phyloP scores from a whole-genome alignment of 495 filamentous ascomycete genomes.

The Pyrenula massariospora region DNA sequence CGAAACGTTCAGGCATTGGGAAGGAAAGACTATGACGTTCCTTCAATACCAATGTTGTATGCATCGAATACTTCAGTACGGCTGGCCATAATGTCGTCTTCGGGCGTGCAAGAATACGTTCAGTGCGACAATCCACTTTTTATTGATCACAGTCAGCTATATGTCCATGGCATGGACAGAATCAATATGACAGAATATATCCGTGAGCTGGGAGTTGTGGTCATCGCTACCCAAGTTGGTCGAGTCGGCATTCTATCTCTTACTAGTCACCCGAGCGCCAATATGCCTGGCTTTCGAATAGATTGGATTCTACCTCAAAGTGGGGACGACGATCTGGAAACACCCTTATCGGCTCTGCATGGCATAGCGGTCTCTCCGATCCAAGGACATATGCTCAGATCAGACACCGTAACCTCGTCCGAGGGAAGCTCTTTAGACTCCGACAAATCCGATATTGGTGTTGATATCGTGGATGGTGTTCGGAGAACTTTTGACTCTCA shows the following conservation, averaged over 20 bases:
- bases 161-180: slow-evolving; percentile 31
- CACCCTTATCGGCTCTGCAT: slow-evolving; percentile 34
- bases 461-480: slow-evolving; percentile 1
- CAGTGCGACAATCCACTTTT: background rate
- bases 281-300: slow-evolving; percentile 33
- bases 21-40: no score
- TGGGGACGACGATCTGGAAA: slow-evolving; percentile 29
- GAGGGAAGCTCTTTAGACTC: background rate
- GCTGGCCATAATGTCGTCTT: background rate
- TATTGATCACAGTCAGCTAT: background rate
- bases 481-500: no score
- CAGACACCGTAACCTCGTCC: background rate
- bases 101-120: background rate
- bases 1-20: background rate
- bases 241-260: slow-evolving; percentile 63
- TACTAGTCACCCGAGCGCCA: slow-evolving; percentile 33
- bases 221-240: slow-evolving; percentile 63
- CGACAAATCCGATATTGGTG: slow-evolving; percentile 1
- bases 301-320: slow-evolving; percentile 42
- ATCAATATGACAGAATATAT: slow-evolving; percentile 68
- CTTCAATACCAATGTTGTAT: background rate
- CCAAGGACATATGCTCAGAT: slow-evolving; percentile 31
- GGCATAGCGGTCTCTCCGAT: slow-evolving; percentile 50
- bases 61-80: background rate
- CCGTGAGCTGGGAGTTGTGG: slow-evolving; percentile 65